phyloP scores from a whole-genome alignment of 1,284 basidiomycete species.

The Ustilago loliicola region DNA sequence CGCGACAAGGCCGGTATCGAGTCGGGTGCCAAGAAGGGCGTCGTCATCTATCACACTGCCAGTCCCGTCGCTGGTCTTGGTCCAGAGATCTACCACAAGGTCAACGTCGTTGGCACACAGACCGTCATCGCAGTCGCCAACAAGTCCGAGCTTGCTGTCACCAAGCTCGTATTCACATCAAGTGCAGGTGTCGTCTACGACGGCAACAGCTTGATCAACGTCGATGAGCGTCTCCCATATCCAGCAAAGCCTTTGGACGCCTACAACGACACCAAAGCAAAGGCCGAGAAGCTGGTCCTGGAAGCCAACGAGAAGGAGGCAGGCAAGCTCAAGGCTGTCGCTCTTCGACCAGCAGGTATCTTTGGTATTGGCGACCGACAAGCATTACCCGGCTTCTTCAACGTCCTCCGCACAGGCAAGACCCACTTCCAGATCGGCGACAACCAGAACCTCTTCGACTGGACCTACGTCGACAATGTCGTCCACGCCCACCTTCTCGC shows the following conservation, averaged over 20 bases:
- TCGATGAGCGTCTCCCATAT: conserved; percentile 87
- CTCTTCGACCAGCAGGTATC: conserved; percentile 93
- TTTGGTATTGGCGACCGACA: conserved; percentile 97
- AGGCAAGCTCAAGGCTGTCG: conserved; percentile 84
- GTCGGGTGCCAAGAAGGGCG: conserved; percentile 32
- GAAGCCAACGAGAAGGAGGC: conserved; percentile 82
- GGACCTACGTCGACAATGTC: conserved; percentile 97
- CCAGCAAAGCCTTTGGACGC: conserved; percentile 85
- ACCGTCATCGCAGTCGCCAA: conserved; percentile 84
- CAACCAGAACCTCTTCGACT: conserved; percentile 95
- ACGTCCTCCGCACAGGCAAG: conserved; percentile 82
- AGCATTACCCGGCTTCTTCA: conserved; percentile 82
- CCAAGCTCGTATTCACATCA: conserved; percentile 93
- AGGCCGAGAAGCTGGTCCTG: conserved; percentile 86
- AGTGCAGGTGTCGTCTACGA: conserved; percentile 94
- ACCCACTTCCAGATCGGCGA: conserved; percentile 94
- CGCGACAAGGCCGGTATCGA: conserved; percentile 51
- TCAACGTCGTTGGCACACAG: conserved; percentile 92
- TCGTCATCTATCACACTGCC: conserved; percentile 87
- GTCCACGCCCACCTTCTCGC: conserved; percentile 95
- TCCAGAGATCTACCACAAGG: conserved; percentile 84
- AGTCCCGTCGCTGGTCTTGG: conserved; percentile 82
- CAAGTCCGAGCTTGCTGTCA: conserved; percentile 75
- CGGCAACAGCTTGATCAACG: conserved; percentile 83
- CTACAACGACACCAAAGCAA: conserved; percentile 96